Percentiles rank a stretch among this genome's conserved stretches.
Evolutionary conservation across 139 green algal genomes (phyloP).

Genomic region (Coelastrella sp.): DNA sequence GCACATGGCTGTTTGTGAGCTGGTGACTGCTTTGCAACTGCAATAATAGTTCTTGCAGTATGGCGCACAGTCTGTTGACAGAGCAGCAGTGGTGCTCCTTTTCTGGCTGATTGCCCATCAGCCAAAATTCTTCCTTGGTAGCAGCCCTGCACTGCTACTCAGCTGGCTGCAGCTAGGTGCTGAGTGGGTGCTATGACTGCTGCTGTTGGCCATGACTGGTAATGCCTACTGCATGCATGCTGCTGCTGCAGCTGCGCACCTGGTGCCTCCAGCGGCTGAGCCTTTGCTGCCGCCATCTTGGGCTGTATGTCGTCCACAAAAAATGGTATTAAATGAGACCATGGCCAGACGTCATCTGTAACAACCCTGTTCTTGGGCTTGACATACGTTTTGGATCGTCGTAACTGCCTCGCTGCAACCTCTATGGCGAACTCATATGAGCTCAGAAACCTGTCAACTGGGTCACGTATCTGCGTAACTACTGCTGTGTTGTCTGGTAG

Average conservation of each 20-base stretch:
- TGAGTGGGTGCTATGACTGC: too few relatives aligned
- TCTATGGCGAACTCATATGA: conserved; percentile 91
- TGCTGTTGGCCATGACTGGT: too few relatives aligned
- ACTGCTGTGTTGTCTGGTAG: conserved; percentile 56
- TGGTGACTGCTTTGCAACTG: too few relatives aligned
- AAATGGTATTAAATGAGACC: conserved; percentile 85
- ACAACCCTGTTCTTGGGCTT: conserved; percentile 61
- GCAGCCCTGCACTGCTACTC: too few relatives aligned
- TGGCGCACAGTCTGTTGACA: too few relatives aligned
- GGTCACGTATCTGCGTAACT: conserved; percentile 75
- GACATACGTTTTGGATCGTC: conserved; percentile 20
- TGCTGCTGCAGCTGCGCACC: conserved; percentile 1
- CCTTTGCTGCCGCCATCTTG: conserved; percentile 52
- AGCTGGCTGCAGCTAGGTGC: too few relatives aligned
- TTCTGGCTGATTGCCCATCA: too few relatives aligned
- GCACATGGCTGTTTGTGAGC: too few relatives aligned
- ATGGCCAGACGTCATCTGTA: conserved; percentile 94
- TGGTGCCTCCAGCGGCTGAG: not conserved
- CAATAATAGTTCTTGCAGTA: not conserved
- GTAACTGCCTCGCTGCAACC: conserved; percentile 62
- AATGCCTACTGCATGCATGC: too few relatives aligned
- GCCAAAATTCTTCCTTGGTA: too few relatives aligned
- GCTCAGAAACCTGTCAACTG: conserved; percentile 80
- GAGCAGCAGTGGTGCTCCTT: too few relatives aligned
- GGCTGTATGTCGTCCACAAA: conserved; percentile 73